phyloP scores from a whole-genome alignment of 2,329 filamentous ascomycete species.

The Lachnellula cervina region DNA sequence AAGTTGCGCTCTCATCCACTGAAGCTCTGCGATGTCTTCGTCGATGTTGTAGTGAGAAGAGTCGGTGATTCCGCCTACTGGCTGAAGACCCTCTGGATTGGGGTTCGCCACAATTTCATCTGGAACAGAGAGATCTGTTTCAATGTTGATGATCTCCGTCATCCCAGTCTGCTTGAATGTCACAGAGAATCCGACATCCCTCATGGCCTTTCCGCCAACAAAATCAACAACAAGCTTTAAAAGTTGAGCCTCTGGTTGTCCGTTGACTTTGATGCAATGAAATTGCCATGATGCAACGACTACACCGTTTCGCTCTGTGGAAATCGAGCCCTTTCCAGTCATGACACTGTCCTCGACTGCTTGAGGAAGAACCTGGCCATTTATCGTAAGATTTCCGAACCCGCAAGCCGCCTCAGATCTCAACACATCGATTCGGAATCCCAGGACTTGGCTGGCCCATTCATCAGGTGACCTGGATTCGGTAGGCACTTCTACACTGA shows the following conservation, averaged over 20 bases:
- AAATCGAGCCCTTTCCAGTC: slow-evolving; percentile 39
- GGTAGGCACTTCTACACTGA: slow-evolving; percentile 16
- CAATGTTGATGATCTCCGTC: slow-evolving; percentile 40
- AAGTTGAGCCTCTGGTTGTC: slow-evolving; percentile 39
- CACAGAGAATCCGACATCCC: slow-evolving; percentile 38
- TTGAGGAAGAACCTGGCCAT: slow-evolving; percentile 40
- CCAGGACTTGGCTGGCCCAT: slow-evolving; percentile 8
- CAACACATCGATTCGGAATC: slow-evolving; percentile 41
- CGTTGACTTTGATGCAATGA: slow-evolving; percentile 40
- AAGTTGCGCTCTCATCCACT: slow-evolving; percentile 39
- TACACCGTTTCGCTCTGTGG: slow-evolving; percentile 34
- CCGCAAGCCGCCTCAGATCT: slow-evolving; percentile 44
- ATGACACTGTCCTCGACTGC: slow-evolving; percentile 27
- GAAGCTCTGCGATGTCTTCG: slow-evolving; percentile 41
- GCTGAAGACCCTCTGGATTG: slow-evolving; percentile 16
- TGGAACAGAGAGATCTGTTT: slow-evolving; percentile 36
- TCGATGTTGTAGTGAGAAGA: slow-evolving; percentile 31
- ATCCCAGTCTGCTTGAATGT: slow-evolving; percentile 42
- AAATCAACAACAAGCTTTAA: slow-evolving; percentile 41
- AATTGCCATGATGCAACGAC: slow-evolving; percentile 45
- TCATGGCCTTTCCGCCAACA: slow-evolving; percentile 38
- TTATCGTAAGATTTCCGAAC: slow-evolving; percentile 42
- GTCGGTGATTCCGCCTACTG: slow-evolving; percentile 12
- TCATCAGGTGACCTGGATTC: slow-evolving; percentile 21
- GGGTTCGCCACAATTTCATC: slow-evolving; percentile 19